Base-by-base conservation (phyloP, 495 filamentous ascomycete genomes). In the Astrothelium macrocarpum region DNA sequence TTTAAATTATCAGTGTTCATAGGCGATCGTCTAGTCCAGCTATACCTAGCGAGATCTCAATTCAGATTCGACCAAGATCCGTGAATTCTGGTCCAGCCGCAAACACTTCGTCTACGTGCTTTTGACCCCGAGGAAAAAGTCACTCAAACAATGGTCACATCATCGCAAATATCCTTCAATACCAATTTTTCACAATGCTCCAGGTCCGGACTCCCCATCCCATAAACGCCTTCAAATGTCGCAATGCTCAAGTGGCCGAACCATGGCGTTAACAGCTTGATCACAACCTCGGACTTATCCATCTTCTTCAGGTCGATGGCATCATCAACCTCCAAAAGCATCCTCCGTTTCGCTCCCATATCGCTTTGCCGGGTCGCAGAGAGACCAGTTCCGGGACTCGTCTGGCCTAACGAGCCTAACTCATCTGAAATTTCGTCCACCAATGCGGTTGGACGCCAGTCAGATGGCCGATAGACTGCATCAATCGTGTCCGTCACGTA, bases 401-500 rank as follows among this genome's bases (percentile, higher is more conserved):
- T 34, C 29, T 26, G 39, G 3, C 58, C 32, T 12, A 46, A n/a
- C 16, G 64, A 32, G 11, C 87, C 88, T 0, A 97, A 77, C 64
- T 85, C 87, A 67, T 94, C 90, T 0, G 89, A 88, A 9, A 98
- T 77, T 69, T 93, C 90, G 67, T 98, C 94, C 20, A 88, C 87
- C 12, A 97, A 80, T 0, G 91, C 90, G 2, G 87, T 78, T 0
- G 92, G 84, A 61, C 85, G 80, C 77, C 86, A 88, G 59, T 80
- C 76, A n/a, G 83, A 74, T 0, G 91, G 87, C 18, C 88, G 84
- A 71, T 97, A 97, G 26, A 97, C 90, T 1, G 95, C 91, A 71
- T 99, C 94, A 67, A 96, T 92, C 39, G 92, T 97, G 72, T 99
- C 95, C 4, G 91, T 93, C 28, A 97, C 85, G 73, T 95, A 99